Evolutionary conservation across 768 basidiomycete genomes (phyloP), one percentile per base, ranked within the genome.

Genomic region (Tulasnella sp.): DNA sequence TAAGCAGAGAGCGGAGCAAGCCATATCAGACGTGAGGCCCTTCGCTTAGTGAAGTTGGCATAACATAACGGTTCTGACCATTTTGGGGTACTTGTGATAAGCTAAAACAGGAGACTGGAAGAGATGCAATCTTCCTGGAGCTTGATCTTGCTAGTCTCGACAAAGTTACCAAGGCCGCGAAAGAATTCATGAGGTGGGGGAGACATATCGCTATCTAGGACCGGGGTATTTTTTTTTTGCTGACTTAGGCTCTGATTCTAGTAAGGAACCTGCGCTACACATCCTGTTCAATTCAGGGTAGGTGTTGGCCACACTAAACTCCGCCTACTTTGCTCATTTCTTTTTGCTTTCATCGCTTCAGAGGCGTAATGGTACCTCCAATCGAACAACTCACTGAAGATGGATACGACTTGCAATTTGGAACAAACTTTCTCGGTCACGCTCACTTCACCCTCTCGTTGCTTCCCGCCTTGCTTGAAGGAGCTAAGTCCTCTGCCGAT

Each of bases 341-440:
- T 10, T 74, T n/a, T 21, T 36, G 12, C 71, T 81, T 38, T 31
- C 6, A 7, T 5, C 9, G 2, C 34, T 68, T 6, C 72, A 91
- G 89, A 2, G 90, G 89, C 0, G 86, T 90, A 27, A 90, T 90
- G 88, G 75, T 80, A 0, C 81, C 86, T 6, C 87, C 88, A 0
- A 79, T 86, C 0, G 86, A 87, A 27, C 81, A 83, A 36, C 75
- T 87, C 34, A 91, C 89, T 0, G 72, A 79, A 31, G 86, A 89
- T 36, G 89, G 89, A 8, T 90, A 88, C 78, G 90, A 91, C 81
- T 82, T 89, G n/a, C 88, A 89, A 76, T 91, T 90, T 77, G 90
- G 89, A 18, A 89, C 88, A 2, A 91, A 82, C 74, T 79, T 81
- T 31, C 72, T 80, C 36, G 91, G 92, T 1, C 92, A 90, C 82